phyloP scores from a whole-genome alignment of 352 stramenopile species.

The Phytophthora constricta region DNA sequence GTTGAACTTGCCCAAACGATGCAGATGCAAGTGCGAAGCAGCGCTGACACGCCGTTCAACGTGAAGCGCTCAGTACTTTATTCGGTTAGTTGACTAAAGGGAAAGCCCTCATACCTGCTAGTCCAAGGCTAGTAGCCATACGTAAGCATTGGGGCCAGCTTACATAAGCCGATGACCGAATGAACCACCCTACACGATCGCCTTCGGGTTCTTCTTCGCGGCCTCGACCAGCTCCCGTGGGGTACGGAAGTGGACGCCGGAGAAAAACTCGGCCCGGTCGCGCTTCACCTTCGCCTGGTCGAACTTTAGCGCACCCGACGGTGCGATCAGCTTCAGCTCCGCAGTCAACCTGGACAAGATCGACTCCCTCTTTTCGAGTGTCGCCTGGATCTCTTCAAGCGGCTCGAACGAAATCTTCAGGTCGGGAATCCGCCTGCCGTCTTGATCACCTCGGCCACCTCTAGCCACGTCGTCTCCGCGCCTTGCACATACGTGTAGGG shows the following conservation, averaged over 20 bases:
- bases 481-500: slow-evolving; percentile 42
- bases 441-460: slow-evolving; percentile 34
- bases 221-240: slow-evolving; percentile 29
- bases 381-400: slow-evolving; percentile 26
- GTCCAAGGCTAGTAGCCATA: no score
- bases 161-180: not conserved
- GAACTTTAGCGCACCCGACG: slow-evolving; percentile 14
- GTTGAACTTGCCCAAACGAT: no score
- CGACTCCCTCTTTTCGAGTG: slow-evolving; percentile 17
- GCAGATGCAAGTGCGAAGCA: no score
- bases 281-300: slow-evolving; percentile 38
- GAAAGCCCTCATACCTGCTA: no score
- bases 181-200: slow-evolving; percentile 14
- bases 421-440: slow-evolving; percentile 25
- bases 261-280: slow-evolving; percentile 40
- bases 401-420: slow-evolving; percentile 32
- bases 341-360: slow-evolving; percentile 3
- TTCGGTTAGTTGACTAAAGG: no score
- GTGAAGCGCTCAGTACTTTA: no score
- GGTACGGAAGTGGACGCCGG: slow-evolving; percentile 35
- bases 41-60: no score
- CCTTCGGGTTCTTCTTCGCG: slow-evolving; percentile 29
- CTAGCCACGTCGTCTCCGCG: slow-evolving; percentile 42
- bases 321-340: slow-evolving; percentile 33
- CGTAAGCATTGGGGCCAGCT: no score